Base-by-base conservation (phyloP, 1,284 basidiomycete species). In the Peniophora sp. region DNA sequence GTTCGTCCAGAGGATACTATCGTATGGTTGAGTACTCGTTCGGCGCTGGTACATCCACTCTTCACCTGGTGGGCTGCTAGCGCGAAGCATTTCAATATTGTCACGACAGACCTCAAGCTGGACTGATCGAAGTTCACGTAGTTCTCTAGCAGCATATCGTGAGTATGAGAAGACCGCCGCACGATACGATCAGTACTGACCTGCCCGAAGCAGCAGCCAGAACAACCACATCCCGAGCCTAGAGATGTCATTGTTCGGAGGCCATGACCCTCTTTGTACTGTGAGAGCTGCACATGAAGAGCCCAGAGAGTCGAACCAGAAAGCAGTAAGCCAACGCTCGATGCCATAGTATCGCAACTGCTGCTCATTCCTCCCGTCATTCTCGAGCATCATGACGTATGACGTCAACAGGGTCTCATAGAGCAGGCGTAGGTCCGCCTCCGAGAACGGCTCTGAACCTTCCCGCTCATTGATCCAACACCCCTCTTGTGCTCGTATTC, bases 1-100 rank as follows among this genome's bases (percentile, higher is more conserved):
- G 68, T 77, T 70, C n/a, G 68, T 67, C 83, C 84, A 86, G 65
- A 2, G 74, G 69, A 59, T 87, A 88, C 83, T 88, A 62, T 23
- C 8, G 18, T 5, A 6, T 5, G 5, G 6, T 43, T 46, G 47
- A 47, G 12, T 23, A 47, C 14, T 46, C 37, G 53, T 24, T 37
- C 48, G 50, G 27, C 45, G 24, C 12, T 22, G 42, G 34, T 48
- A 32, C 34, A 18, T 41, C 39, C 24, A 34, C 17, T 8, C 66
- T 75, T 47, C 54, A 86, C 85, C 58, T 73, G 72, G 57, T 85
- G 83, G 24, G 85, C 86, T 18, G 79, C 82, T 18, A 88, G 62
- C 0, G 85, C 81, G 53, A 79, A 74, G 11, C 79, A 59, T 57
- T 85, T 84, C 49, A 86, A 58, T 36, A 82, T 68, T 43, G 70